Percentiles rank a stretch among this genome's conserved stretches.
These are phyloP conservation scores for Plasmopara muralis DNA, from an alignment of 352 stramenopile genomes.

Conservation along the genomic window DNA sequence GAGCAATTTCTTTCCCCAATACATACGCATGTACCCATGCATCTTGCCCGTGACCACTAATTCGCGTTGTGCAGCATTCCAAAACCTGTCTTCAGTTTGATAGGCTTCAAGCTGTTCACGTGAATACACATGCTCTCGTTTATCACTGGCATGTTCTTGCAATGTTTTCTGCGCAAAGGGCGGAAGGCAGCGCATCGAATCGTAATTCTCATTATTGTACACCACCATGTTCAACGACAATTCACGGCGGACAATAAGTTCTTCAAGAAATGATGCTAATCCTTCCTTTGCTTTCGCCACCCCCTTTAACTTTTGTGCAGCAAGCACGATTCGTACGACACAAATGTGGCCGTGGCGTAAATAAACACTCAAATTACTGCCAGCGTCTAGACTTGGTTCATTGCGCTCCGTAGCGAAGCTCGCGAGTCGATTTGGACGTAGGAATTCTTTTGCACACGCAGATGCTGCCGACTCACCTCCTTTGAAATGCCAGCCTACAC, in stretches of 20 bases:
- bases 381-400: conserved; percentile 89
- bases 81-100: conserved; percentile 95
- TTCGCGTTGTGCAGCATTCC: conserved; percentile 97
- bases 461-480: conserved; percentile 65
- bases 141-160: conserved; percentile 79
- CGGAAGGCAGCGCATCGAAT: conserved; percentile 84
- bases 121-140: conserved; percentile 88
- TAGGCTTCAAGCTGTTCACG: conserved; percentile 87
- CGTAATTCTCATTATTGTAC: conserved; percentile 96
- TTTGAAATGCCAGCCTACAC: conserved; percentile 42
- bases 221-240: conserved; percentile 96
- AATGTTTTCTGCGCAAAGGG: conserved; percentile 92
- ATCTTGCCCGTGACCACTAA: conserved; percentile 91
- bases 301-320: conserved; percentile 59
- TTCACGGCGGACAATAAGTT: conserved; percentile 95
- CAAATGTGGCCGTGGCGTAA: conserved; percentile 91
- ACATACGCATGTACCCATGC: conserved; percentile 95
- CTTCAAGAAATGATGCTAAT: conserved; percentile 94
- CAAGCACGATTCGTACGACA: conserved; percentile 56
- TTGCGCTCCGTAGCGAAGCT: conserved; percentile 86
- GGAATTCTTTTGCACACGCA: conserved; percentile 82
- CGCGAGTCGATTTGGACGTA: conserved; percentile 61
- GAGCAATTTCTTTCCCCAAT: conserved; percentile 99
- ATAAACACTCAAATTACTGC: conserved; percentile 92
- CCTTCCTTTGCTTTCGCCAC: conserved; percentile 57